Evolutionary conservation across 1,284 basidiomycete genomes (phyloP).

Genomic region (Puccinia sorghi): DNA sequence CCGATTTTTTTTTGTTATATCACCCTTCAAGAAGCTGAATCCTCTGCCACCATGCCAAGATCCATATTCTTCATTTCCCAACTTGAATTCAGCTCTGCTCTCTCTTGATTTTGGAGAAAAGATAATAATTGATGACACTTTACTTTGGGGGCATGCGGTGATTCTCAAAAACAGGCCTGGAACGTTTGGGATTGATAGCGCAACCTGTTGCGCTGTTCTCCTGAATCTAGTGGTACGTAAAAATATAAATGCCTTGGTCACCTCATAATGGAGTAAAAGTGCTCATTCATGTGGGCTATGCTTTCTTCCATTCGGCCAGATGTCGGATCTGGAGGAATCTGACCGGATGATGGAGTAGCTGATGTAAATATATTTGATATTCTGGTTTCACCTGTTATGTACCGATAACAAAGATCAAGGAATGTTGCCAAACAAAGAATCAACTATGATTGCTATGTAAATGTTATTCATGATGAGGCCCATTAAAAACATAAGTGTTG

Average conservation of each 20-base stretch:
- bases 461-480: too few species aligned
- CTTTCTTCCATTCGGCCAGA: too few species aligned
- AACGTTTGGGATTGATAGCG: constrained; percentile 25
- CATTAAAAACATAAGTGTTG: too few species aligned
- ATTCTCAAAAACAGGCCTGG: constrained; percentile 19
- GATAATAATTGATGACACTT: constrained; percentile 1
- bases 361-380: too few species aligned
- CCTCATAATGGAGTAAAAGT: too few species aligned
- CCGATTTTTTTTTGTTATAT: constrained; percentile 21
- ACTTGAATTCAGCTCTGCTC: constrained; percentile 10
- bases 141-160: constrained; percentile 22
- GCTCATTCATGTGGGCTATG: too few species aligned
- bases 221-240: constrained; percentile 32
- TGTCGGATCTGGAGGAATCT: too few species aligned
- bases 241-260: background rate
- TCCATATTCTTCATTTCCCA: constrained; percentile 13
- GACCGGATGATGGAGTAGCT: too few species aligned
- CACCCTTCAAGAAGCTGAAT: constrained; percentile 11
- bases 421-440: too few species aligned
- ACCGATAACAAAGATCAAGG: too few species aligned
- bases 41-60: background rate
- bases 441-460: too few species aligned
- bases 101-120: background rate
- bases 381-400: too few species aligned
- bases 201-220: constrained; percentile 19